Percentiles rank a stretch among this genome's conserved stretches.
Evolutionary conservation across 2,329 filamentous ascomycete genomes (phyloP).

Genomic region (Aureobasidium sp.): DNA sequence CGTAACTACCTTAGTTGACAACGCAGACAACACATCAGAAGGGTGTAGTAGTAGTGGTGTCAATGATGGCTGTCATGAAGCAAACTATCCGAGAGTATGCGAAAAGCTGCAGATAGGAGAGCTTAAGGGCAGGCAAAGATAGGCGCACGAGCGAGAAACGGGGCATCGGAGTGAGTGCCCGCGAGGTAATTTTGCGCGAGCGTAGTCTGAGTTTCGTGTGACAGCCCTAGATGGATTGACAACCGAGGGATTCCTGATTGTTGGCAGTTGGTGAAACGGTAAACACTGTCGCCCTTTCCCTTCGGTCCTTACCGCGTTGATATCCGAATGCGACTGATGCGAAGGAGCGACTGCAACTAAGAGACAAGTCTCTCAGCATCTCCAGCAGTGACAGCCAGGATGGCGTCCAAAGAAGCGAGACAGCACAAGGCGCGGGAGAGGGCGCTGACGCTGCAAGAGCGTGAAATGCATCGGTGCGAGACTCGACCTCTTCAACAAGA

Average conservation of each 20-base stretch:
- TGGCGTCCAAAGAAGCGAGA: background rate
- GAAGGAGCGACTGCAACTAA: background rate
- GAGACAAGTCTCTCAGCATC: background rate
- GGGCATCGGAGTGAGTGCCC: background rate
- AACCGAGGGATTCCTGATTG: background rate
- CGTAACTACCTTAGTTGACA: too few species aligned
- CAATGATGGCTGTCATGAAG: too few species aligned
- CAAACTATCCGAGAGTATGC: too few species aligned
- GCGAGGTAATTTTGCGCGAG: background rate
- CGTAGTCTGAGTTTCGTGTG: background rate
- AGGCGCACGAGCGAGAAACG: too few species aligned
- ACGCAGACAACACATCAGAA: too few species aligned
- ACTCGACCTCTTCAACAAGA: background rate
- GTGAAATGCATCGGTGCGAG: constrained; percentile 17
- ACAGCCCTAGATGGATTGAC: background rate
- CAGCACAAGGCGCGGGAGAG: constrained; percentile 5
- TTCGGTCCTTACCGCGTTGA: background rate
- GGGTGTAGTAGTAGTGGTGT: too few species aligned
- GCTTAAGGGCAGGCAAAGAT: too few species aligned
- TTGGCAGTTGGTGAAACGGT: background rate
- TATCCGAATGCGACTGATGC: background rate
- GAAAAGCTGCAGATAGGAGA: too few species aligned
- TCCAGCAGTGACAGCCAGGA: background rate
- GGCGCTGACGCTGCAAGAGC: constrained; percentile 18
- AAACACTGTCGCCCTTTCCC: background rate